phyloP scores from a whole-genome alignment of 2,329 filamentous ascomycete species.

The Colletotrichum horii region DNA sequence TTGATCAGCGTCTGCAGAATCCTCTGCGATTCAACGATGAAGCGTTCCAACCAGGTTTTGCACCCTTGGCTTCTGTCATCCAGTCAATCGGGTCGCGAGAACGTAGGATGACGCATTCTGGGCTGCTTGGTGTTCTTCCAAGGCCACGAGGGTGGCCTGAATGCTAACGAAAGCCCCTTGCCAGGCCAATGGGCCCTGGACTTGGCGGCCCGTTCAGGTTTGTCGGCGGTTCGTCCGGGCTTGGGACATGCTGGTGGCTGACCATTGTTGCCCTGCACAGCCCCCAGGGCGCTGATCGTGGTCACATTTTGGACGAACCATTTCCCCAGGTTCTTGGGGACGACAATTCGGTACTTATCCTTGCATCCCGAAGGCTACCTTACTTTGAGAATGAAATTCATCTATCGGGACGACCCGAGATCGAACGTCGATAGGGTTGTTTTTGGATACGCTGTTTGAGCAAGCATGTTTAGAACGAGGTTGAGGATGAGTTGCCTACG shows the following conservation, averaged over 20 bases:
- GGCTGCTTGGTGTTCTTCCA: neutral
- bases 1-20: neutral
- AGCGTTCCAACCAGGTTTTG: neutral
- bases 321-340: neutral
- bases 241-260: neutral
- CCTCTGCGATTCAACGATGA: neutral
- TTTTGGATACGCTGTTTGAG: neutral
- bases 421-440: neutral
- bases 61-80: neutral
- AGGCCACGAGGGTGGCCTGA: neutral
- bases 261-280: neutral
- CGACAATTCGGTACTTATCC: neutral
- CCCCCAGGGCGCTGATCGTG: neutral
- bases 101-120: conserved; percentile 2
- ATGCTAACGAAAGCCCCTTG: neutral
- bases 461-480: neutral
- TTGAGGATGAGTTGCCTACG: neutral
- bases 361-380: neutral
- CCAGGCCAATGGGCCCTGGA: neutral
- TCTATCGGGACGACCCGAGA: neutral
- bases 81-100: neutral
- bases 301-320: neutral
- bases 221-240: neutral
- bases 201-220: neutral
- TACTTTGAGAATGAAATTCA: too few relatives aligned